Evolutionary conservation across 73 alveolate species (phyloP).

Genomic region (Strombidium stylifer): DNA sequence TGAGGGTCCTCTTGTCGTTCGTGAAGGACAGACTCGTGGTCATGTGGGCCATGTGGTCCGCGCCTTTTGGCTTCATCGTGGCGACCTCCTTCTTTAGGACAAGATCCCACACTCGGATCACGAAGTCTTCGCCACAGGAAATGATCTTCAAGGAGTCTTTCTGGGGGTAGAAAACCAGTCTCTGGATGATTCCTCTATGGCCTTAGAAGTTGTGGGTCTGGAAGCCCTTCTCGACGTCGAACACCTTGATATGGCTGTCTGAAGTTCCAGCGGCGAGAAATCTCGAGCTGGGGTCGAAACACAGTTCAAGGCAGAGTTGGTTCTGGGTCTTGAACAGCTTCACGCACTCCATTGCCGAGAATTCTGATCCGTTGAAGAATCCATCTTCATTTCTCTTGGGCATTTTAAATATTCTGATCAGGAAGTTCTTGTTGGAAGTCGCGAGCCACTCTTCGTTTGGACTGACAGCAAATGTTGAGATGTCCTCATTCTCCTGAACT

Average conservation of each 20-base stretch:
- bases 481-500: slow-evolving; percentile 39
- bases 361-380: not conserved
- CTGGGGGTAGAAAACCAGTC: slow-evolving; percentile 65
- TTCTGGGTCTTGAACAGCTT: slow-evolving; percentile 15
- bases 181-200: slow-evolving; percentile 63
- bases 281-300: slow-evolving; percentile 29
- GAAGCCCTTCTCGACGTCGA: slow-evolving; percentile 42
- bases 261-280: slow-evolving; percentile 50
- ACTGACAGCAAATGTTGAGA: slow-evolving; percentile 15
- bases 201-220: slow-evolving; percentile 49
- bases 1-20: slow-evolving; percentile 68
- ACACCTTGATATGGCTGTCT: slow-evolving; percentile 39
- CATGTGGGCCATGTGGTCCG: not conserved
- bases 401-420: slow-evolving; percentile 12
- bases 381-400: slow-evolving; percentile 1
- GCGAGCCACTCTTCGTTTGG: slow-evolving; percentile 28
- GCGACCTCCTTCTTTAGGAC: slow-evolving; percentile 67
- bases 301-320: slow-evolving; percentile 28
- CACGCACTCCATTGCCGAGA: slow-evolving; percentile 18
- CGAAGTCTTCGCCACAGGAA: slow-evolving; percentile 73
- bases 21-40: slow-evolving; percentile 62
- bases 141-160: slow-evolving; percentile 60
- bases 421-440: slow-evolving; percentile 30
- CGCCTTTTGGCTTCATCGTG: slow-evolving; percentile 31
- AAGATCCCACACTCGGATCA: slow-evolving; percentile 76